Percentiles rank a stretch among this genome's conserved stretches.
Conservation (phyloP, 2,329 filamentous ascomycete genomes). For the Cytospora chrysosperma region DNA sequence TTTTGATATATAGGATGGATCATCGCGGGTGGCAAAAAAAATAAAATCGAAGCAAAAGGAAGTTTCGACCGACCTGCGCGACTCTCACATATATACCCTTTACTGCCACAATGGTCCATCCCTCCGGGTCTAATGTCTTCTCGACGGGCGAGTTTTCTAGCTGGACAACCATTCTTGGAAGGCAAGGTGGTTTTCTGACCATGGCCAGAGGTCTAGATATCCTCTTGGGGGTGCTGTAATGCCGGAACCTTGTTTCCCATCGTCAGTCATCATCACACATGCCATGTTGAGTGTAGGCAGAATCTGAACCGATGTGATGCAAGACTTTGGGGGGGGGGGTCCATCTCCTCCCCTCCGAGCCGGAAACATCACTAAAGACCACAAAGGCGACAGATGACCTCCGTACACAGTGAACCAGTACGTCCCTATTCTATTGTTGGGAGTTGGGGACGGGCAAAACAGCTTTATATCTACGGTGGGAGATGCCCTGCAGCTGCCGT, state of each 20-base stretch:
- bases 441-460: neutral
- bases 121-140: no score
- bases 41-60: conserved; percentile 18
- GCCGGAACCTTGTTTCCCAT: neutral
- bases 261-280: neutral
- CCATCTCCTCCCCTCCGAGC: neutral
- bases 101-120: neutral
- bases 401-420: neutral
- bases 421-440: neutral
- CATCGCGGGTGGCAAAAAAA: conserved; percentile 10
- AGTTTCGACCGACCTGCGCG: neutral
- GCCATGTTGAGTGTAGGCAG: neutral
- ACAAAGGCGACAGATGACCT: neutral
- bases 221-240: neutral
- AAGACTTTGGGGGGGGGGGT: neutral
- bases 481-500: neutral
- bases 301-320: neutral
- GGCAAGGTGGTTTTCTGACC: no score
- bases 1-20: conserved; percentile 17
- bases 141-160: no score
- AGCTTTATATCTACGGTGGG: neutral
- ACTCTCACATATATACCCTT: neutral
- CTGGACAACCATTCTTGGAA: neutral
- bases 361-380: neutral
- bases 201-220: neutral